phyloP scores from a whole-genome alignment of 1,284 basidiomycete genomes.

The Xerocomus nothofagi region DNA sequence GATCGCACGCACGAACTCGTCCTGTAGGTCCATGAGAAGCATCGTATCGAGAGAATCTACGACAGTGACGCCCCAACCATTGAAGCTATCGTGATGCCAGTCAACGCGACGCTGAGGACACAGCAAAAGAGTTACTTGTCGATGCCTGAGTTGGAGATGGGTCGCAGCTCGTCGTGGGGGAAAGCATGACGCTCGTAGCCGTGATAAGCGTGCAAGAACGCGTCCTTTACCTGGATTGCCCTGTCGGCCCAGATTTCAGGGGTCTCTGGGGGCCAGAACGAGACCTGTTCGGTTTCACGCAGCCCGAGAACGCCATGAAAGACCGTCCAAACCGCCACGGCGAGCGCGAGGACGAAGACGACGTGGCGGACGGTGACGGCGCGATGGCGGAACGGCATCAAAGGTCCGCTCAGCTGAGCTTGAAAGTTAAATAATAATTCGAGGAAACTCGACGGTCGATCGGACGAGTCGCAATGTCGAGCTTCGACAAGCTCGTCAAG shows the following conservation, averaged over 20 bases:
- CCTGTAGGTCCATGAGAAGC: constrained; percentile 80
- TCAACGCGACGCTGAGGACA: neutral
- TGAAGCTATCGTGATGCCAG: constrained; percentile 48
- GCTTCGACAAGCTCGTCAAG: constrained; percentile 86
- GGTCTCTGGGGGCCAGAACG: constrained; percentile 26
- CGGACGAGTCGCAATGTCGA: constrained; percentile 52
- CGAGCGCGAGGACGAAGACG: constrained; percentile 24
- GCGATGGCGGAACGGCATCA: constrained; percentile 16
- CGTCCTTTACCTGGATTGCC: constrained; percentile 55
- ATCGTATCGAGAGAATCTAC: constrained; percentile 89
- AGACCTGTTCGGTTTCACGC: constrained; percentile 14
- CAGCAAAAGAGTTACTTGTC: constrained; percentile 48
- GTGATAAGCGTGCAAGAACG: constrained; percentile 64
- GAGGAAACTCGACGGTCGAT: neutral
- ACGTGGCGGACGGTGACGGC: constrained; percentile 33
- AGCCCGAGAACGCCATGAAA: constrained; percentile 8
- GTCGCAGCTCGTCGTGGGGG: constrained; percentile 61
- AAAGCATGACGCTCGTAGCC: constrained; percentile 60
- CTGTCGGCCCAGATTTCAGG: constrained; percentile 50
- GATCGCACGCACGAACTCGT: constrained; percentile 76
- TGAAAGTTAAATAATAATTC: constrained; percentile 20
- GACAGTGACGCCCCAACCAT: constrained; percentile 85
- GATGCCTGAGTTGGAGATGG: constrained; percentile 44
- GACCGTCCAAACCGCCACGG: constrained; percentile 21
- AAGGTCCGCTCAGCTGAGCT: constrained; percentile 21